Evolutionary conservation across 805 yeast genomes (phyloP), one percentile per base, ranked within the genome.

Genomic region (Cyberlindnera maritima): DNA sequence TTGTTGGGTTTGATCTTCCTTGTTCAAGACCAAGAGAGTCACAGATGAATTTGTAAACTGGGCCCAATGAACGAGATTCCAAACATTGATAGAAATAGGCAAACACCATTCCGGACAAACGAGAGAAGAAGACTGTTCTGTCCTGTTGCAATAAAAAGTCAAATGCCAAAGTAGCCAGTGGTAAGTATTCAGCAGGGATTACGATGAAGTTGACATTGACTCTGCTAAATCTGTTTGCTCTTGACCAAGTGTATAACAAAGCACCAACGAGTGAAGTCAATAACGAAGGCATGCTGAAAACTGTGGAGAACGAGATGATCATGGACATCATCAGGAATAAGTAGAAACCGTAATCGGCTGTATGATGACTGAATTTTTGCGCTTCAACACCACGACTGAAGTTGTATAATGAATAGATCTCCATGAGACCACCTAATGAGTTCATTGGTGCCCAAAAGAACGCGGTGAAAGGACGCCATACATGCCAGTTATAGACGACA

Each of bases 21-120:
- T 49, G 53, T 5, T 56, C 58, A 10, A 58, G 48, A 2, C 59
- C 60, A 17, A 57, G 46, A 4, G 51, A 47, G 23, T 53, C 51
- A 33, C 53, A 41, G 55, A 63, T 36, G 58, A 54, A 39, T 55
- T 65, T 43, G 55, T 65, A 60, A 26, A 73, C 60, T 2, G 77
- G 77, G 0, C 77, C 77, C 10, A 66, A 53, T 2, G 85, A 76
- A 29, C 69, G 65, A 0, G 84, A 77, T 55, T 80, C 85, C 29
- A 80, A 60, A 58, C 88, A 81, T 49, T 77, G 79, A 64, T 81
- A 81, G 14, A 78, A 53, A 55, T 81, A 81, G 0, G 82, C 85
- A 3, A 78, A 76, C 11, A 69, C 58, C 56, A 78, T 71, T 1
- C 88, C 86, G n/a, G 72, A 57, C 2, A 76, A 48, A 0, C 76